Base-by-base conservation (phyloP, 2,329 filamentous ascomycete species). In the Xylaria sp. region DNA sequence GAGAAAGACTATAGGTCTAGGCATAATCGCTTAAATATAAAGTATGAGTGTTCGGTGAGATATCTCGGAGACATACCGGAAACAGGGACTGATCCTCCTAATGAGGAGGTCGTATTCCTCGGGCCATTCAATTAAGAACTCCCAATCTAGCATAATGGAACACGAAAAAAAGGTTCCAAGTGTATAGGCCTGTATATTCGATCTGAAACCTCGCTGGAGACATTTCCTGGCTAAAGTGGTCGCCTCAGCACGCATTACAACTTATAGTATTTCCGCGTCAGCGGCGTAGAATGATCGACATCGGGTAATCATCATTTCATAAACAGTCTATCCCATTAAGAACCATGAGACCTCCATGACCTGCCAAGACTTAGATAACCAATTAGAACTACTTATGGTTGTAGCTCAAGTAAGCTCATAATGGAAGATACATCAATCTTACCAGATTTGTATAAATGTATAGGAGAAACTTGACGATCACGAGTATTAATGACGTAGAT, bases 51-150 rank as follows among this genome's bases (percentile, higher is more conserved):
- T 37, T 19, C 63, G 65, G 68, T 23, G 59, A 69, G 28, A 60
- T 69, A 60, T 40, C 28, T 66, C 67, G 65, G 64, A 50, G 62
- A 68, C 58, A 65, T 69, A 52, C 51, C 28, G 9, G 4, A 17
- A 5, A 28, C 15, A 25, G 15, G n/a, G 37, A 28, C 28, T 9
- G 4, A 9, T 31, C n/a, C 21, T 35, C 28, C 9, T 50, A 61
- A 57, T 57, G 54, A 21, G 12, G 57, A 57, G 52, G 19, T 47
- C 33, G 19, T 17, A 7, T 23, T 53, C 9, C 19, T 47, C 42
- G 42, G 43, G 15, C 25, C 33, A 9, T 35, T 61, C n/a, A 31
- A 28, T 43, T 8, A 37, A 40, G 14, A 35, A 15, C 7, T 17
- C 35, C 15, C n/a, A 57, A 31, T 31, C 14, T 28, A 23, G n/a